Conservation (phyloP, 176 grass and related monocot species). For the Calamus simplicifolius region DNA sequence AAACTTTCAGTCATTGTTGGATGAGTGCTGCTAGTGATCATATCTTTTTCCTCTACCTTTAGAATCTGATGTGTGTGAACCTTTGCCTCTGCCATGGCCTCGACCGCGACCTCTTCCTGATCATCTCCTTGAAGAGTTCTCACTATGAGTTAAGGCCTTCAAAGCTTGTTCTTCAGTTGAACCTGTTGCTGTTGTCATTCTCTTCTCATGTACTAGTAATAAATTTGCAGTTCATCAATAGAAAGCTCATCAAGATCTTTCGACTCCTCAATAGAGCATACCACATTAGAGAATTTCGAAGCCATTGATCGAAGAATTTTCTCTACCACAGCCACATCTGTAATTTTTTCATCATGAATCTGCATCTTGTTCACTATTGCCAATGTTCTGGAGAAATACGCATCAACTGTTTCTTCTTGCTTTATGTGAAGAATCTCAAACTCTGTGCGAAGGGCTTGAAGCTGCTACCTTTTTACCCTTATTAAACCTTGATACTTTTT, state of each 20-base stretch:
- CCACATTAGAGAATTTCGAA: no score
- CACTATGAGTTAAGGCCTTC: not conserved
- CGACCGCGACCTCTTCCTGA: no score
- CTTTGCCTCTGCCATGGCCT: not conserved
- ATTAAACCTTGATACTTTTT: not conserved
- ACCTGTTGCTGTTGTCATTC: not conserved
- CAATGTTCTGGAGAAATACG: not conserved
- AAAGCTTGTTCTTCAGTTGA: not conserved
- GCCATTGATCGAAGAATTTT: no score
- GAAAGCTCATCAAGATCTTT: not conserved
- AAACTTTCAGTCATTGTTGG: not conserved
- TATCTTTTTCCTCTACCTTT: not conserved
- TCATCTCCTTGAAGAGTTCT: no score
- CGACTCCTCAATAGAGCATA: no score
- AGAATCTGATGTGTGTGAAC: not conserved
- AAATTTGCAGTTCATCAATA: conserved; percentile 1
- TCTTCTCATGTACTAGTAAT: not conserved
- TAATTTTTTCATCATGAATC: no score
- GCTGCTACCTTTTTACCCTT: not conserved
- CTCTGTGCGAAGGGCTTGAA: not conserved
- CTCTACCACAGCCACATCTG: no score
- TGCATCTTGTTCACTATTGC: no score
- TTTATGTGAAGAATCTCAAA: not conserved
- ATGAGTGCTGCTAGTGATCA: not conserved
- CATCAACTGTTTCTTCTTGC: not conserved